These are phyloP conservation scores for Syncephalastrum contaminatum DNA, from an alignment of 371 early-diverging fungal species.

Conservation along the genomic window DNA sequence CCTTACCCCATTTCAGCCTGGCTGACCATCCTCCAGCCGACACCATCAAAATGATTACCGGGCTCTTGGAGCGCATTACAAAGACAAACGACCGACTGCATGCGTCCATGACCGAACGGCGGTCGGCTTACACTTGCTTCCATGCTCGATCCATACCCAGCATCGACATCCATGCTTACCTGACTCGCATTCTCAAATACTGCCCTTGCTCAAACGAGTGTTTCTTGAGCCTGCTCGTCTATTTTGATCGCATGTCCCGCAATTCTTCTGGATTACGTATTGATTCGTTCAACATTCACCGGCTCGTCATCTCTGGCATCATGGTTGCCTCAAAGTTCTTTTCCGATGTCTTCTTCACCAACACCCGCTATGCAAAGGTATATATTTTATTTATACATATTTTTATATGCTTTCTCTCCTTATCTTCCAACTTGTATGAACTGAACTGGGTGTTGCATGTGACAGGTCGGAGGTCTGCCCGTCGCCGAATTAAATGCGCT, in stretches of 20 bases:
- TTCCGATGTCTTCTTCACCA: constrained; percentile 80
- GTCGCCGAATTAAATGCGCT: constrained; percentile 87
- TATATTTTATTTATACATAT: background rate
- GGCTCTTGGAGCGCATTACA: constrained; percentile 40
- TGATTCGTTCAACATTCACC: constrained; percentile 77
- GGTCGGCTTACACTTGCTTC: constrained; percentile 51
- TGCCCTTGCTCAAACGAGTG: constrained; percentile 82
- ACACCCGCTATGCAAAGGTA: constrained; percentile 74
- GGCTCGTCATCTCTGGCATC: constrained; percentile 70
- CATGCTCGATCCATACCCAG: constrained; percentile 81
- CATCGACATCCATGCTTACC: constrained; percentile 72
- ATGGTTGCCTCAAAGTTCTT: constrained; percentile 76
- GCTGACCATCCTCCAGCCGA: constrained; percentile 38
- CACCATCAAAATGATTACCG: constrained; percentile 44
- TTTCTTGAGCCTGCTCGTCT: constrained; percentile 71
- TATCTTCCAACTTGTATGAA: background rate
- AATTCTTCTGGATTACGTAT: constrained; percentile 54
- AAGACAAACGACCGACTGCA: constrained; percentile 41
- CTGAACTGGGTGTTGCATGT: background rate
- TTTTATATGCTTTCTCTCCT: background rate
- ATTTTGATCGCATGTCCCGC: constrained; percentile 74
- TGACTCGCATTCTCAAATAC: constrained; percentile 75
- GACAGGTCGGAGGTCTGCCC: constrained; percentile 90
- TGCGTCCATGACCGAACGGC: constrained; percentile 4
- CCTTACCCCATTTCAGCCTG: constrained; percentile 32